Evolutionary conservation across 768 basidiomycete species (phyloP), one percentile per base, ranked within the genome.

Genomic region (Leccinum broughii): DNA sequence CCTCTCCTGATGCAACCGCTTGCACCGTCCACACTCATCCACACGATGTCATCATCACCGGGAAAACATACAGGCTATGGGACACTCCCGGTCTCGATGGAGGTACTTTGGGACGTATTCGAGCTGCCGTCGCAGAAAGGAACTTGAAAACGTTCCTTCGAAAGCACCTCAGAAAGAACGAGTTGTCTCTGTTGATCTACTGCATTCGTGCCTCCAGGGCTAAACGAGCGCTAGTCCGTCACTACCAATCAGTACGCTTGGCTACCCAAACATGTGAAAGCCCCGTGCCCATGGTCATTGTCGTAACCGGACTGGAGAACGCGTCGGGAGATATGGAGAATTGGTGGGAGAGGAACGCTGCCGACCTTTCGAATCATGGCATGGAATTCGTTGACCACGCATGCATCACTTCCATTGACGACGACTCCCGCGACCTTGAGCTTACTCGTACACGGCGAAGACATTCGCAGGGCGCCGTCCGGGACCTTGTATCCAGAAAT

Each of bases 281-380:
- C 6, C 22, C 66, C 7, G 71, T 77, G 7, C 78, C 80, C 1
- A 72, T 77, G 51, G 70, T 73, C 13, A 61, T 80, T 17, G 74
- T 76, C n/a, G 70, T 79, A 6, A 80, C 77, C 2, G 76, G 75
- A 30, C 70, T 81, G 32, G 80, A 79, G 57, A 66, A 75, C 22
- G 58, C 72, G 30, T 60, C 62, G 24, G 67, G 51, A 50, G 65
- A 66, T 11, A 77, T 77, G 76, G 75, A 77, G 50, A 20, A 32
- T 9, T 76, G 76, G 75, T 76, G 76, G 76, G 24, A 37, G n/a
- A 64, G 54, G 39, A 77, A 76, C 6, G 59, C 44, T 4, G 26
- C 32, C 4, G 64, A 62, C 2, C 69, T 76, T 15, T 55, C 59
- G 15, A 28, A 35, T 15, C 35, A 61, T 48, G 62, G 61, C 41